Evolutionary conservation across 2,329 filamentous ascomycete species (phyloP).

Genomic region (Diaporthe citri): DNA sequence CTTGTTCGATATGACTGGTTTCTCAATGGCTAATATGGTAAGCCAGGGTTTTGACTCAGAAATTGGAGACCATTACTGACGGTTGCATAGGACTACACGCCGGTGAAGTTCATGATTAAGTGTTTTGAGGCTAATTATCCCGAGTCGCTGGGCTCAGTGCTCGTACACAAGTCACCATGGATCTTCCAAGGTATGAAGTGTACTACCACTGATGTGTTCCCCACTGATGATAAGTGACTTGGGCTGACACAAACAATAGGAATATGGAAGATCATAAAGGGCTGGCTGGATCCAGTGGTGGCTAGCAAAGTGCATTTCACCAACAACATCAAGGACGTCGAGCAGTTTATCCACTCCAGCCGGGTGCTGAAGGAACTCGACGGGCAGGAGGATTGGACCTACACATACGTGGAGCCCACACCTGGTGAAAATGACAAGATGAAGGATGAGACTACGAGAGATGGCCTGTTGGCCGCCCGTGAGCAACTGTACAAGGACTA

Average conservation of each 20-base stretch:
- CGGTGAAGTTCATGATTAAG: conserved; percentile 99
- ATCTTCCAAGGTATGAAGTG: conserved; percentile 82
- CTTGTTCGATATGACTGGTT: conserved; percentile 95
- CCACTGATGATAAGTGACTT: not conserved
- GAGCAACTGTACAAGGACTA: conserved; percentile 77
- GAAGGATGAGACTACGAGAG: conserved; percentile 73
- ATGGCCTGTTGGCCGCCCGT: conserved; percentile 74
- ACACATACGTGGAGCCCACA: conserved; percentile 82
- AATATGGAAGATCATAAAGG: conserved; percentile 95
- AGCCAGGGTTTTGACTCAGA: conserved; percentile 41
- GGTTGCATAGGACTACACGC: conserved; percentile 81
- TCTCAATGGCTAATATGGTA: conserved; percentile 95
- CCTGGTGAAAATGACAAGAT: conserved; percentile 82
- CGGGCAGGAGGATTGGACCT: conserved; percentile 87
- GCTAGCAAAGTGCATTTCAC: conserved; percentile 95
- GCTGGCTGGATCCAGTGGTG: conserved; percentile 97
- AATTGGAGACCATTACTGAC: not conserved
- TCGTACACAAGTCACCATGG: conserved; percentile 98
- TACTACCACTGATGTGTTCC: not conserved
- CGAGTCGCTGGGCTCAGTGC: conserved; percentile 87
- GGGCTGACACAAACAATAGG: conserved; percentile 59
- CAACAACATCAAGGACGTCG: conserved; percentile 82
- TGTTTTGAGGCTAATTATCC: conserved; percentile 99
- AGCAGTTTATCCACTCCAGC: conserved; percentile 77
- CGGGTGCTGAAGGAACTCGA: conserved; percentile 87